Base-by-base conservation (phyloP, 2,329 filamentous ascomycete species). In the Arthrobotrys sinensis region DNA sequence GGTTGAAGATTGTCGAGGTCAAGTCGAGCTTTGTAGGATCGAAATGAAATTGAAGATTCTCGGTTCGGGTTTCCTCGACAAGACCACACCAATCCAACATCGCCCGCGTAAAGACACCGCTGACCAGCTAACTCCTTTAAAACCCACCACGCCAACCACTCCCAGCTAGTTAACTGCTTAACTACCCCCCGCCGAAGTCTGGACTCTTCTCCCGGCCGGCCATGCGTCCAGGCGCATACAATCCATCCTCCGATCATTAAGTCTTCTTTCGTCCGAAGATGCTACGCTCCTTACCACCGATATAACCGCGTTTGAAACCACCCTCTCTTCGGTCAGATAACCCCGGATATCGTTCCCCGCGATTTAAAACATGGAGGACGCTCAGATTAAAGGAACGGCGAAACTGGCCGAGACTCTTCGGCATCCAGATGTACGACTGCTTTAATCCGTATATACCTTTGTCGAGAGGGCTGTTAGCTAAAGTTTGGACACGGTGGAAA, bases 351-450 rank as follows among this genome's bases (percentile, higher is more conserved):
- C n/a, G 28, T 53, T n/a, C 43, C 32, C 57, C 46, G 10, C 34
- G 5, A 57, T 32, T 38, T n/a, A 24, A 43, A 43, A 8, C 75
- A 93, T 89, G 90, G 91, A 89, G 86, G 88, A 90, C 81, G 88
- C 89, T 76, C 85, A 86, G 80, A 84, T 86, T 73, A 85, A 88
- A 80, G 76, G 62, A 24, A 89, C 89, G 55, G 90, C 93, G 84
- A 94, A 94, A 87, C 91, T 99, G 84, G 90, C 94, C 81, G 95
- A 98, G 87, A 90, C 98, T 79, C 91, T 99, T 81, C 93, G 94
- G 83, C 94, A 97, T 83, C 93, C 96, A 2, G 96, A 99, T 84
- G 81, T 82, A 80, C n/a, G 28, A 19, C 12, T 14, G 11, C 40
- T 45, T 21, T 50, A 5, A 38, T 10, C 2, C 24, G 8, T n/a